Evolutionary conservation across 2,329 filamentous ascomycete genomes (phyloP), one percentile per base, ranked within the genome.

Genomic region (Fusarium protoensiforme): DNA sequence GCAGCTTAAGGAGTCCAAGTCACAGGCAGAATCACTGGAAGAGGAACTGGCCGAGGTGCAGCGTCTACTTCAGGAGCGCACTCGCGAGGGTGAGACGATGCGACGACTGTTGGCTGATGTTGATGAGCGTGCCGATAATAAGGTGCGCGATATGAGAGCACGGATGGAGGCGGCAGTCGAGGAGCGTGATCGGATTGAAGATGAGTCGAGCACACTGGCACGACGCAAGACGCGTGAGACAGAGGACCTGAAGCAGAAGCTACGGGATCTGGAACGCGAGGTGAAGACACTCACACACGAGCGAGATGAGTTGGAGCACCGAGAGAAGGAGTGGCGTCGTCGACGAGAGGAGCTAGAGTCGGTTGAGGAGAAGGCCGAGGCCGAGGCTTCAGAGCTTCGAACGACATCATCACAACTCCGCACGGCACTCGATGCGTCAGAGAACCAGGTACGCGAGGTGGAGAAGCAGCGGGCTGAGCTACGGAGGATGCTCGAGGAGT

Each of bases 11-110:
- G 96, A 99, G 83, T 91, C 93, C 1, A 91, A 93, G 69, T 90
- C 92, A 58, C 92, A 94, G 74, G 93, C 92, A 41, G 95, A 98
- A 78, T 93, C 92, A 66, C 85, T 98, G 1, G 96, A 98, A 78
- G 96, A 99, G 83, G 96, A 99, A 81, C 87, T 98, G 1, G 90
- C 91, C 1, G 96, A 99, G 82, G 92, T 95, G 4, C 95, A 97
- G 80, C 90, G 94, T 66, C 89, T 98, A 69, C 88, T 99, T 3
- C 91, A 90, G 61, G 96, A 99, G 82, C 92, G 96, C 29, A 96
- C 94, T 5, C 91, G 96, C 48, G 96, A 99, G 83, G 94, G 92
- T 29, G 96, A 98, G 84, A 98, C 94, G 1, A 98, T 99, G 95
- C 91, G 96, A 36, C 88, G 95, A 57, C 87, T 98, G 68, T 86